Base-by-base conservation (phyloP, 192 early-diverging fungal genomes). In the Fimicolochytrium jonesii region DNA sequence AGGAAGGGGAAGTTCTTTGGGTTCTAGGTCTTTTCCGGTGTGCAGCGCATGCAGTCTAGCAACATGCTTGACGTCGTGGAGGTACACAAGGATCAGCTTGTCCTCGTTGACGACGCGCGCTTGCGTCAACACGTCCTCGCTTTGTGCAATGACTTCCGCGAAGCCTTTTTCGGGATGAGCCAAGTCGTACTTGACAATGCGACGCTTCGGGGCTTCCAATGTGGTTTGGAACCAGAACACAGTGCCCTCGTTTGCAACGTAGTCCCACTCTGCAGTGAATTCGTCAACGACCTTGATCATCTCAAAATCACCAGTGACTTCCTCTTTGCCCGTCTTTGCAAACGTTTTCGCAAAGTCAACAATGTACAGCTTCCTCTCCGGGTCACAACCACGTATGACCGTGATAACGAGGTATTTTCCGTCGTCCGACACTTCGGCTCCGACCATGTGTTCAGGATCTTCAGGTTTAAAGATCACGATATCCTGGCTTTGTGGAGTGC, bases 131-230 rank as follows among this genome's bases (percentile, higher is more conserved):
- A 81, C 70, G 56, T 82, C 84, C 29, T 77, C 62, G 17, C 62
- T 31, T 64, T 89, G 71, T 6, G 84, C 70, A 26, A 89, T 66
- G 7, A 89, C 53, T n/a, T 86, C 82, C 3, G 59, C 59, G 58
- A 88, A 89, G 4, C 75, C 84, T 26, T 77, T 63, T 22, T 83
- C 75, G 25, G 80, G 79, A 29, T 78, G 56, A 18, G 57, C 31
- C 25, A 89, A 43, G 56, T 89, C 86, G 62, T 82, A 87, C 63
- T 72, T 80, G 47, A 86, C 76, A 49, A 89, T 58, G 32, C 81
- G 74, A 36, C 64, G 56, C 26, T 79, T 85, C 28, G 88, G 86
- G 10, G 88, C 83, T 35, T 87, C 59, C 48, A 59, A 56, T 37
- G 83, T 83, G 23, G 85, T 84, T 62, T 73, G 42, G 63, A 89